phyloP scores from a whole-genome alignment of 441 rosid genomes.

The Mallotus repandus region DNA sequence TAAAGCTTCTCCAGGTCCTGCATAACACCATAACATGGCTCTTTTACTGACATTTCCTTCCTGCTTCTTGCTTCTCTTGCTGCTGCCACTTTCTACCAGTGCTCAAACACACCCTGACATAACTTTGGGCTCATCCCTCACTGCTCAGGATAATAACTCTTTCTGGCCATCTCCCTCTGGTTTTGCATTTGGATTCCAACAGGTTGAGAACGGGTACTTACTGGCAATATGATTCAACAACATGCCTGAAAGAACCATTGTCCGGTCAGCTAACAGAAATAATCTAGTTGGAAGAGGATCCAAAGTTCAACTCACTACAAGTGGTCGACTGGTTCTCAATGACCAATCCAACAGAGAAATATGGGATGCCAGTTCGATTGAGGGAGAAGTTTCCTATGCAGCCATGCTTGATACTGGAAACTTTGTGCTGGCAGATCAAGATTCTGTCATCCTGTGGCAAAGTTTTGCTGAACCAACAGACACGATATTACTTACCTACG shows the following conservation, averaged over 20 bases:
- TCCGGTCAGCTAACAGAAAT: slow-evolving; percentile 36
- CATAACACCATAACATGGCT: neutral
- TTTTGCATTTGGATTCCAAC: slow-evolving; percentile 37
- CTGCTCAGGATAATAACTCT: slow-evolving; percentile 16
- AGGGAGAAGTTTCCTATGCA: neutral
- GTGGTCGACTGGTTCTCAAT: slow-evolving; percentile 28
- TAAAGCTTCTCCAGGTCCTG: too few species aligned
- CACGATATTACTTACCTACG: slow-evolving; percentile 1
- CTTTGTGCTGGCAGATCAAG: neutral
- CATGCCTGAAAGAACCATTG: slow-evolving; percentile 21
- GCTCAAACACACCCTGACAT: slow-evolving; percentile 18
- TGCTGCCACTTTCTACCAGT: neutral
- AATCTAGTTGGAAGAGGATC: slow-evolving; percentile 29
- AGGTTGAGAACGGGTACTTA: slow-evolving; percentile 13
- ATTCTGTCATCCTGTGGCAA: neutral
- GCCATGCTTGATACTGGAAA: slow-evolving; percentile 16
- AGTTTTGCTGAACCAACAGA: slow-evolving; percentile 12
- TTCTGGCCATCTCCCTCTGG: slow-evolving; percentile 40
- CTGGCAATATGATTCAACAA: slow-evolving; percentile 26
- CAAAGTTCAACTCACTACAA: slow-evolving; percentile 21
- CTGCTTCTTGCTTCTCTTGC: neutral
- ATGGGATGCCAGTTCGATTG: neutral
- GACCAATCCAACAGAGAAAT: slow-evolving; percentile 16
- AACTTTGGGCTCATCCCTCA: slow-evolving; percentile 24
- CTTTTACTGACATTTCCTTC: neutral